Conservation (phyloP, 257 asterid genomes). For the Asclepias syriaca region DNA sequence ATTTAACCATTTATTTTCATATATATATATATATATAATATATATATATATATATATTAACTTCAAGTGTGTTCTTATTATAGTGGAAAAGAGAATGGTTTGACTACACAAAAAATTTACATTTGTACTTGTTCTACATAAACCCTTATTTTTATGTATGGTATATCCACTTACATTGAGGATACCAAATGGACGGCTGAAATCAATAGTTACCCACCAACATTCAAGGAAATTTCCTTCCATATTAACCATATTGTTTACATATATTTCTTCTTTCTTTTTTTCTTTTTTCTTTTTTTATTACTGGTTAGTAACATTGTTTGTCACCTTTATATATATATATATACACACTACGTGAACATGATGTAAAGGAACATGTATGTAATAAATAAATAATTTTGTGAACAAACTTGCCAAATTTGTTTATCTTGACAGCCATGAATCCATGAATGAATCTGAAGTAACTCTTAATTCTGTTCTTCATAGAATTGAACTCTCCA, state of each 20-base stretch:
- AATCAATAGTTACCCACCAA: not conserved
- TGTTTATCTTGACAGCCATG: not conserved
- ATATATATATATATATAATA: too few species aligned
- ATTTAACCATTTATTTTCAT: too few species aligned
- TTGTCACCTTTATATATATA: too few species aligned
- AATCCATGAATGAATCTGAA: not conserved
- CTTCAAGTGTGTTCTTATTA: not conserved
- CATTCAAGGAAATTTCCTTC: not conserved
- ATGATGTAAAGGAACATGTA: too few species aligned
- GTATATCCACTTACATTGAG: not conserved
- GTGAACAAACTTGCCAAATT: too few species aligned
- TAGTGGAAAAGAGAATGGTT: not conserved
- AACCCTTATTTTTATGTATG: not conserved
- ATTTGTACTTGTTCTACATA: not conserved
- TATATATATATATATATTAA: too few species aligned
- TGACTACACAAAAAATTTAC: not conserved
- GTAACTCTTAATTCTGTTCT: not conserved
- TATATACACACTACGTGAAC: too few species aligned
- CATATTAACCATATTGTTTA: not conserved
- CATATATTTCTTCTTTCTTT: too few species aligned
- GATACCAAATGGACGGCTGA: slow-evolving; percentile 10
- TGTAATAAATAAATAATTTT: too few species aligned
- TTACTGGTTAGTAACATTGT: too few species aligned
- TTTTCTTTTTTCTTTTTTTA: too few species aligned
- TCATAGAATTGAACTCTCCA: not conserved